Base-by-base conservation (phyloP, 2,329 filamentous ascomycete genomes). In the Fusarium sp. region DNA sequence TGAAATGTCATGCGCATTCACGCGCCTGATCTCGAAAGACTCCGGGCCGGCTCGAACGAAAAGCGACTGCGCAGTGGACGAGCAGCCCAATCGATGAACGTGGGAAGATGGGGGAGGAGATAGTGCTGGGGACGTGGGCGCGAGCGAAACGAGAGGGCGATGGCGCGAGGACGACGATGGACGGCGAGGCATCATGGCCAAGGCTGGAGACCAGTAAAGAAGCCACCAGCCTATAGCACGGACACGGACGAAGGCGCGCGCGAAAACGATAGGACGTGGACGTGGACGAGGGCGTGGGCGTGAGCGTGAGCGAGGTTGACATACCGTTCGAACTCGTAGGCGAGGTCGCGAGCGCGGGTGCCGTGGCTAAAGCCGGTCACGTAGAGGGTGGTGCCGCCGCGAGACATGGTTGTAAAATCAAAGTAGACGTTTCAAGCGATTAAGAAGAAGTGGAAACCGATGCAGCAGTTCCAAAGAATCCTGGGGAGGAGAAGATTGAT, bases 241-340 rank as follows among this genome's bases (percentile, higher is more conserved):
- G 72, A 73, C 52, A 70, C 62, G 28, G 70, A 73, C 71, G 67
- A 59, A 64, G 74, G 69, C 63, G 72, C 69, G 58, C 67, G 74
- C 68, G 72, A 68, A 63, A 67, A 74, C 74, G 74, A 72, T 78
- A 79, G 77, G 74, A 76, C 77, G 75, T 75, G 76, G 76, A 71
- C 75, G 76, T 75, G 70, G 73, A 77, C 78, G 83, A 79, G 80
- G 78, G 77, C 76, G 77, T 72, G 75, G 75, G 66, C 77, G 76
- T 75, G 75, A 76, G 73, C 78, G 78, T 75, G 75, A 74, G 72
- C 80, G 79, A 84, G 83, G 85, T 82, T 87, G 88, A 97, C 95
- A 90, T 97, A 98, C 94, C 95, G 94, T 95, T 98, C 95, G 92
- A 98, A 98, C 88, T 98, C 95, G 92, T 97, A 98, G 87, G 95